Base-by-base conservation (phyloP, 352 stramenopile species). In the Globisporangium apiculatum region DNA sequence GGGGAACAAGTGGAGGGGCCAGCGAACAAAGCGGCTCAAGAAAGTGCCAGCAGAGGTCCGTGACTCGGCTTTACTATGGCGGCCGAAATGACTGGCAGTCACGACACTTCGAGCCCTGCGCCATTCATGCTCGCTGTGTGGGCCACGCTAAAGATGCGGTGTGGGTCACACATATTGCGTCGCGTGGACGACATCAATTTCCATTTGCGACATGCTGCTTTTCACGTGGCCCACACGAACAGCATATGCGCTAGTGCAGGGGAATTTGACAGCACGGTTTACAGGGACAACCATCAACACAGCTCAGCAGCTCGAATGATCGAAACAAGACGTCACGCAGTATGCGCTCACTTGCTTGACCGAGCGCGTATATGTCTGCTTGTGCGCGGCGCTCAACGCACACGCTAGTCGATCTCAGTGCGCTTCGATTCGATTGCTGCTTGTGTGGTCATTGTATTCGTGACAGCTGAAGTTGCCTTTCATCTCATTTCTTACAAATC, bases 51-150 rank as follows among this genome's bases (percentile, higher is more conserved):
- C 69, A 62, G 72, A 71, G 65, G 57, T 47, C 51, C 58, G 47
- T 76, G 66, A 75, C 75, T 88, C 84, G 65, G n/a, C 12, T 73
- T 76, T 56, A 87, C 53, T 87, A 89, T 89, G 53, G 41, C 35
- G 49, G 49, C 69, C 50, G 61, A 88, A 90, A 90, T 87, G 79
- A 90, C 78, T 90, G 79, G 79, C 72, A 87, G 77, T 80, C 79
- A 67, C 61, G 73, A 85, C 67, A 70, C 73, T 68, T 50, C 66
- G 57, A 6, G 38, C 40, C 35, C 53, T 57, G 17, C 55, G 67
- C 72, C 69, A 83, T 48, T 76, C 58, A 78, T 24, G 18, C 18
- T 24, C 18, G 18, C 18, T 24, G 18, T 24, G 18, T 24, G 18
- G 18, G 18, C 18, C 18, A 24, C 18, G 18, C 18, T 24, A 24